Conservation (phyloP, 176 grass and related monocot genomes). For the Phoenix dactylifera region DNA sequence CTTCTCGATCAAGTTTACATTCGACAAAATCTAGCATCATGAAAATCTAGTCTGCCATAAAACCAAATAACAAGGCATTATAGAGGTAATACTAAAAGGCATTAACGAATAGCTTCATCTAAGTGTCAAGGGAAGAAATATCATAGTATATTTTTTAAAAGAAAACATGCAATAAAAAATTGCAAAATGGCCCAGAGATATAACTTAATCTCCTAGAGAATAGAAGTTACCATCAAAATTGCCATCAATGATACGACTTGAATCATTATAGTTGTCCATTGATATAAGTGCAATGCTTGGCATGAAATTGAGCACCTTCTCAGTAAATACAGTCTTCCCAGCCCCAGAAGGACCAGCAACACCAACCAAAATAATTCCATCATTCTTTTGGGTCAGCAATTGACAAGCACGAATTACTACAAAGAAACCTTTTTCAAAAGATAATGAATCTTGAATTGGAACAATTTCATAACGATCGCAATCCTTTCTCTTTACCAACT, state of each 20-base stretch:
- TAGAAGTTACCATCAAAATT: constrained; percentile 84
- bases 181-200: too few species aligned
- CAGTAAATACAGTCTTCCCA: constrained; percentile 92
- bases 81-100: too few species aligned
- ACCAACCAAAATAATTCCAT: constrained; percentile 78
- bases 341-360: constrained; percentile 89
- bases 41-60: too few species aligned
- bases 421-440: constrained; percentile 97
- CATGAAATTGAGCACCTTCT: constrained; percentile 96
- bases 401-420: constrained; percentile 84
- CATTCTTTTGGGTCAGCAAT: constrained; percentile 68
- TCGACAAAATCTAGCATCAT: too few species aligned
- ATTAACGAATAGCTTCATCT: too few species aligned
- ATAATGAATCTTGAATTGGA: constrained; percentile 60
- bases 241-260: constrained; percentile 75
- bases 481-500: constrained; percentile 78
- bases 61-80: too few species aligned
- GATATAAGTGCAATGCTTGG: constrained; percentile 82
- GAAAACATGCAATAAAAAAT: too few species aligned
- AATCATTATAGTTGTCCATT: constrained; percentile 98
- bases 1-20: too few species aligned
- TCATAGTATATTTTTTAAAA: too few species aligned
- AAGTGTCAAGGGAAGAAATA: too few species aligned
- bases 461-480: constrained; percentile 67
- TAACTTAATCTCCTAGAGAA: background rate